Evolutionary conservation across 208 protist species (phyloP).

Genomic region (Trypanosoma platydactyli): DNA sequence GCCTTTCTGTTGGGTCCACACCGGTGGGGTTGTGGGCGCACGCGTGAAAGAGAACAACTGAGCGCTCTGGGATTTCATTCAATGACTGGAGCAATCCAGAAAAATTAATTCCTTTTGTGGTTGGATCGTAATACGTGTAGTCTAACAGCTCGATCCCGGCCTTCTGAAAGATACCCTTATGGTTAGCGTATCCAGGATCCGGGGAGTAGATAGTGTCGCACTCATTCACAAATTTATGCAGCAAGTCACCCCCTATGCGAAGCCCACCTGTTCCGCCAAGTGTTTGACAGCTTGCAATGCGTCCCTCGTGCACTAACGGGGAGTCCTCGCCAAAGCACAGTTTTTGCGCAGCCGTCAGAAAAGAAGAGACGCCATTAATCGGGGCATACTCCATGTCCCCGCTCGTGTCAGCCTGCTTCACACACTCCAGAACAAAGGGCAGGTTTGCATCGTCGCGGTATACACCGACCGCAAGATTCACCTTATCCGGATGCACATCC

Average conservation of each 20-base stretch:
- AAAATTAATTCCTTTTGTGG: constrained; percentile 61
- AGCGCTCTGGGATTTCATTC: constrained; percentile 53
- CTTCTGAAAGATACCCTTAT: constrained; percentile 63
- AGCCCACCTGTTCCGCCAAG: constrained; percentile 85
- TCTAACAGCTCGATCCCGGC: constrained; percentile 37
- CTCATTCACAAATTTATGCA: constrained; percentile 36
- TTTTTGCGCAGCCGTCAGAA: constrained; percentile 62
- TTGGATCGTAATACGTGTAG: constrained; percentile 80
- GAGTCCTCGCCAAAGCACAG: constrained; percentile 89
- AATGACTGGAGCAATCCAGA: constrained; percentile 73
- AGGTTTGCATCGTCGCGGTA: constrained; percentile 94
- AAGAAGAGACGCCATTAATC: constrained; percentile 89
- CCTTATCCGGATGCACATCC: constrained; percentile 89
- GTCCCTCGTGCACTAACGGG: constrained; percentile 36
- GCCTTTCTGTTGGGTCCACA: constrained; percentile 92
- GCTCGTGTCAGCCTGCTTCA: constrained; percentile 71
- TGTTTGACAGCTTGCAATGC: constrained; percentile 78
- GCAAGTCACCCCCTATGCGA: constrained; percentile 62
- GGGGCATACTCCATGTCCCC: constrained; percentile 94
- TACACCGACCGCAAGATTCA: constrained; percentile 97
- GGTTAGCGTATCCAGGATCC: constrained; percentile 78
- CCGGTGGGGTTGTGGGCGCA: constrained; percentile 99
- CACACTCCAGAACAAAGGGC: constrained; percentile 90
- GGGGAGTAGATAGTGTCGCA: constrained; percentile 57
- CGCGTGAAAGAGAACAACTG: constrained; percentile 95